Base-by-base conservation (phyloP, 495 filamentous ascomycete species). In the Annulohypoxylon nitens region DNA sequence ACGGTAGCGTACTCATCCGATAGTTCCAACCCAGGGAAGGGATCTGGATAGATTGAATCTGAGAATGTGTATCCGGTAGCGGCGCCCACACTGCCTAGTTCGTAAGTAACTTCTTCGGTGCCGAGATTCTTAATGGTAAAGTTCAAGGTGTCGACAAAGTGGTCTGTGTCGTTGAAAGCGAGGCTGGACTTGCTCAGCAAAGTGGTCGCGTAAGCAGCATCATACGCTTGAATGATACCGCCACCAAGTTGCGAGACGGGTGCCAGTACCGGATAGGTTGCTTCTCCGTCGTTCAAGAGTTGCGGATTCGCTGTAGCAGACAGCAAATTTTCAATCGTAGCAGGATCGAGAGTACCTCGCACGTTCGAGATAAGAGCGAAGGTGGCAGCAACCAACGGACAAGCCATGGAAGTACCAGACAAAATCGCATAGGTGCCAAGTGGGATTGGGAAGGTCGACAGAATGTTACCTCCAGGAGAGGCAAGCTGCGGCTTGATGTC, bases 381-480 rank as follows among this genome's bases (percentile, higher is more conserved):
- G 66, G 86, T 79, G 33, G 83, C 87, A 6, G 88, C 88, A 6
- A 84, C 83, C 41, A 87, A 78, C 3, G 88, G 88, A 73, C 87
- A 87, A 18, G 88, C 83, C 88, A 90, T 90, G 25, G 88, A 89
- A 0, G 88, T 90, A 39, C 88, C 88, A 16, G 83, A 86, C 3
- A 88, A 79, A 18, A 89, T 81, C 18, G 81, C 86, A 62, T 89
- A 88, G 2, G 83, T 78, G 34, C 88, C 88, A 14, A 83, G 71
- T 11, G 82, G 79, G 0, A 85, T 74, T 10, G 87, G 88, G 61
- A 81, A 89, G 3, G 88, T 89, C 26, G 88, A 85, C 58, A 89
- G 76, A 70, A 90, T 89, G 60, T 81, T 80, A 16, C 88, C 88
- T 50, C 88, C 88, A 0, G 86, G 85, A 1, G 85, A 81, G 12